Evolutionary conservation across 805 yeast genomes (phyloP).

Genomic region (Lipomyces sp.): DNA sequence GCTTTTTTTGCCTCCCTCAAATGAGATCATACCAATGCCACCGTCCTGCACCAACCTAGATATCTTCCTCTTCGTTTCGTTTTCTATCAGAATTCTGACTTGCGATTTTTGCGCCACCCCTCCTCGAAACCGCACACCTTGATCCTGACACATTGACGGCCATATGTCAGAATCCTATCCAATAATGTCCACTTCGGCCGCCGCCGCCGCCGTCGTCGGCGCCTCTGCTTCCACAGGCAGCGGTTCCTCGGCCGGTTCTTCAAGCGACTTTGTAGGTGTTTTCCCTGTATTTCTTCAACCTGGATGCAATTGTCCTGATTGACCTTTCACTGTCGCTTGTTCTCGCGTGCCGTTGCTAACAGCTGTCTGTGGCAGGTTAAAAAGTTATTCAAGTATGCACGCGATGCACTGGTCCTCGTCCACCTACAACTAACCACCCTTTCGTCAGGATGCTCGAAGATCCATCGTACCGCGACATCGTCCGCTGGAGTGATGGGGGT

Average conservation of each 20-base stretch:
- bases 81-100: neutral
- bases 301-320: neutral
- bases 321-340: neutral
- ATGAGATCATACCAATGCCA: neutral
- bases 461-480: slow-evolving; percentile 72
- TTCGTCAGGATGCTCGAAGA: slow-evolving; percentile 80
- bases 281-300: neutral
- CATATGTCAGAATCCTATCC: neutral
- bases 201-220: slow-evolving; percentile 18
- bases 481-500: slow-evolving; percentile 85
- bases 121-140: neutral
- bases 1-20: too few relatives aligned
- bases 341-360: slow-evolving; percentile 1
- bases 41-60: neutral
- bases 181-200: neutral
- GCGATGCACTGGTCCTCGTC: neutral
- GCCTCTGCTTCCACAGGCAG: slow-evolving; percentile 14
- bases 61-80: slow-evolving; percentile 17
- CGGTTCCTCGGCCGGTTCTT: slow-evolving; percentile 31
- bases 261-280: slow-evolving; percentile 37
- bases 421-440: slow-evolving; percentile 6
- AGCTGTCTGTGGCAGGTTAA: slow-evolving; percentile 23
- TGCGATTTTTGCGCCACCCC: neutral
- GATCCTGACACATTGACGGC: neutral
- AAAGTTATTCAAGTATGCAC: slow-evolving; percentile 33